Percentiles rank a stretch among this genome's conserved stretches.
These are phyloP conservation scores for Boletus subparvulus DNA, from an alignment of 768 basidiomycete genomes.

Conservation along the genomic window DNA sequence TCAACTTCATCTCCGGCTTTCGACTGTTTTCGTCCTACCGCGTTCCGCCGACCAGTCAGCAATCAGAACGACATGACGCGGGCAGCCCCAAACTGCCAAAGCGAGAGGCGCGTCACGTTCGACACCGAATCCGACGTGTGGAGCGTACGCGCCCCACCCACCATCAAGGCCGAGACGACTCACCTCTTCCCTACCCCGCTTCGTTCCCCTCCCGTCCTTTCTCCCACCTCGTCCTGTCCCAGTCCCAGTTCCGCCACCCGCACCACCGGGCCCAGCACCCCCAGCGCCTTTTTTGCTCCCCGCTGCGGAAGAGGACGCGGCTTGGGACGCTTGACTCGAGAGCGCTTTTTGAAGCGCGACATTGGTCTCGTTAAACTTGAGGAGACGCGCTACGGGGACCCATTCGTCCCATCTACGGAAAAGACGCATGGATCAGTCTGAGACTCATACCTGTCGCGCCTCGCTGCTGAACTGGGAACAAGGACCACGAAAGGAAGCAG, in stretches of 20 bases:
- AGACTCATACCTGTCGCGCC: neutral
- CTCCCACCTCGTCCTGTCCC: slow-evolving; percentile 36
- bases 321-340: slow-evolving; percentile 42
- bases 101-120: neutral
- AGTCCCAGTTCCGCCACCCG: slow-evolving; percentile 22
- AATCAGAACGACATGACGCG: neutral
- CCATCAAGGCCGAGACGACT: slow-evolving; percentile 16
- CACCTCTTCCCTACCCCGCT: slow-evolving; percentile 75
- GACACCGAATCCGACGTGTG: neutral
- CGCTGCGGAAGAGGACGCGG: slow-evolving; percentile 37
- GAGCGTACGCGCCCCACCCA: neutral
- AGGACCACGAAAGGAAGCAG: neutral
- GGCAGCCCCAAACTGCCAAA: no score
- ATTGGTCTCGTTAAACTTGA: slow-evolving; percentile 84
- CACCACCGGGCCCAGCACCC: slow-evolving; percentile 26
- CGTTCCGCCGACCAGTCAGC: neutral
- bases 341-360: slow-evolving; percentile 75
- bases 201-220: slow-evolving; percentile 69
- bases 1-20: slow-evolving; percentile 88
- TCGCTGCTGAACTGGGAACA: neutral
- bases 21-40: slow-evolving; percentile 70
- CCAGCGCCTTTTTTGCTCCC: slow-evolving; percentile 28
- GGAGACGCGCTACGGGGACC: slow-evolving; percentile 77
- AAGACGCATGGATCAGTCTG: neutral
- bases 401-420: slow-evolving; percentile 39